phyloP scores from a whole-genome alignment of 1,139 yeast genomes.

The Kazachstania sp. region DNA sequence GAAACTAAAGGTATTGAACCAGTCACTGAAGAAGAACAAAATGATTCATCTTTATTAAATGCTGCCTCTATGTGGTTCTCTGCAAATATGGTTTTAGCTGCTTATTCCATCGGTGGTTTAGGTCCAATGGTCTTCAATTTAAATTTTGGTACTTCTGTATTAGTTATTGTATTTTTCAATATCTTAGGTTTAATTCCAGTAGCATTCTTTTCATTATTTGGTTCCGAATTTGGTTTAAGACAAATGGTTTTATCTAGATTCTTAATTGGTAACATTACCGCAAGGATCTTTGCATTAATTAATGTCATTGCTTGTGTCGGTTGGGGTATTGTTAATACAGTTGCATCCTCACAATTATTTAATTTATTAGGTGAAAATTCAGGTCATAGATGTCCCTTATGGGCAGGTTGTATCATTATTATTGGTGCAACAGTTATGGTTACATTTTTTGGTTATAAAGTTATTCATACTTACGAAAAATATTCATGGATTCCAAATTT shows the following conservation, averaged over 20 bases:
- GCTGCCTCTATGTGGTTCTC: constrained; percentile 92
- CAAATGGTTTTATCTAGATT: constrained; percentile 79
- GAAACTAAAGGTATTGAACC: constrained; percentile 44
- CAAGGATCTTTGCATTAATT: constrained; percentile 68
- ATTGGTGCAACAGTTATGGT: constrained; percentile 61
- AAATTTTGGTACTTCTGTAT: constrained; percentile 58
- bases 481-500: constrained; percentile 84
- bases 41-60: constrained; percentile 50
- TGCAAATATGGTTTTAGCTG: constrained; percentile 82
- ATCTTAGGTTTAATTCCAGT: constrained; percentile 68
- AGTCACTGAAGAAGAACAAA: constrained; percentile 38
- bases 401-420: constrained; percentile 83
- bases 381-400: constrained; percentile 59
- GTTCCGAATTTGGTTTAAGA: constrained; percentile 78
- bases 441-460: constrained; percentile 79
- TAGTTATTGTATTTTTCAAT: constrained; percentile 62
- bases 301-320: constrained; percentile 86
- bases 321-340: constrained; percentile 91
- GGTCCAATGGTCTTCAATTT: constrained; percentile 47
- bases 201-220: constrained; percentile 75
- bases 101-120: constrained; percentile 72
- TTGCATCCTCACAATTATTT: constrained; percentile 80
- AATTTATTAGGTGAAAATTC: constrained; percentile 53
- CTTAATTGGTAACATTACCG: constrained; percentile 66
- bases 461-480: constrained; percentile 74